phyloP scores from a whole-genome alignment of 495 filamentous ascomycete species.

The Aspergillus coremiiformis region DNA sequence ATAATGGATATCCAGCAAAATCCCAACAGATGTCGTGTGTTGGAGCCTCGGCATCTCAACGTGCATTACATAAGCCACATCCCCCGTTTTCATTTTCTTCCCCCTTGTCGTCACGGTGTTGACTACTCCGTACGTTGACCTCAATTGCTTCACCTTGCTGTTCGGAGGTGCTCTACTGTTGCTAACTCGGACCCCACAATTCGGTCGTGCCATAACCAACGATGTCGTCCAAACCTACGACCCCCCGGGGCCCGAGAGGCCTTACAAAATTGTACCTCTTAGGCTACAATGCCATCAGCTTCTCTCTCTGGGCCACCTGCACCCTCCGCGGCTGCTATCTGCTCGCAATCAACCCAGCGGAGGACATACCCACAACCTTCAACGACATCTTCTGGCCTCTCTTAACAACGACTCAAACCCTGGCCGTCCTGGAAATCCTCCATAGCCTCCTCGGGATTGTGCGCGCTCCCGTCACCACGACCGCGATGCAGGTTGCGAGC shows the following conservation, averaged over 20 bases:
- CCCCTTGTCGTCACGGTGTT: not conserved
- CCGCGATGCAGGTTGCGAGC: constrained; percentile 76
- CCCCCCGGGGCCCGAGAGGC: constrained; percentile 17
- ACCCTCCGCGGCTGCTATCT: constrained; percentile 52
- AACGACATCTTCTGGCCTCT: constrained; percentile 54
- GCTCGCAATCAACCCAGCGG: constrained; percentile 21
- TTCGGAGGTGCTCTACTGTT: not conserved
- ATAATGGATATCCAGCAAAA: not conserved
- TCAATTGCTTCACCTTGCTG: not conserved
- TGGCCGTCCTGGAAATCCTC: constrained; percentile 73
- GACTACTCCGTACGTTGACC: not conserved
- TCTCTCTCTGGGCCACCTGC: constrained; percentile 66
- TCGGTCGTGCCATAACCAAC: not conserved
- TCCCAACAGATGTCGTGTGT: not conserved
- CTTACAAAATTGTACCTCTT: constrained; percentile 54
- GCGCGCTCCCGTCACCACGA: constrained; percentile 76
- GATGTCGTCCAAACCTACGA: constrained; percentile 13
- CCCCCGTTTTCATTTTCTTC: not conserved
- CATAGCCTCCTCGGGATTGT: constrained; percentile 72
- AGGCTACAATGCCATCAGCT: constrained; percentile 72
- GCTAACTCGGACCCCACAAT: not conserved
- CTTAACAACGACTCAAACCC: constrained; percentile 70
- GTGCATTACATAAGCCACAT: constrained; percentile 3
- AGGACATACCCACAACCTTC: constrained; percentile 46
- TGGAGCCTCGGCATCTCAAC: not conserved